phyloP scores from a whole-genome alignment of 805 yeast genomes.

The Pichia californica region DNA sequence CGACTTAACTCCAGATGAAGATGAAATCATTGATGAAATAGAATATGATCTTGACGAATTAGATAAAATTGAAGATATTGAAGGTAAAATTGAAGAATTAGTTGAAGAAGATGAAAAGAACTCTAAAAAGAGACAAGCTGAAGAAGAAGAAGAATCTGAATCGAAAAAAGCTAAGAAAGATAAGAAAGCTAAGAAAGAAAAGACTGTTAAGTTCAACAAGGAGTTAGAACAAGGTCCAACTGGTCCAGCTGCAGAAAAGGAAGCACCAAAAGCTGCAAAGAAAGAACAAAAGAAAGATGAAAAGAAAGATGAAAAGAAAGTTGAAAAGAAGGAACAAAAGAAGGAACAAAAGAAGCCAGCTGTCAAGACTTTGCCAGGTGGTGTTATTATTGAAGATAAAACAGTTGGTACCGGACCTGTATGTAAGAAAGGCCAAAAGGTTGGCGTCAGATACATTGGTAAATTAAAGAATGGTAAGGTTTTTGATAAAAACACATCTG shows the following conservation, averaged over 20 bases:
- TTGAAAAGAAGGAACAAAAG: conserved; percentile 17
- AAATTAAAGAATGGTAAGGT: conserved; percentile 94
- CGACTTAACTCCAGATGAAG: conserved; percentile 73
- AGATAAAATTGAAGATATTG: conserved; percentile 65
- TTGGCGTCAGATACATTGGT: conserved; percentile 96
- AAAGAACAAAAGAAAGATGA: conserved; percentile 25
- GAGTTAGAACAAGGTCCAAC: conserved; percentile 95
- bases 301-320: conserved; percentile 20
- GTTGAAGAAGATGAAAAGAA: conserved; percentile 54
- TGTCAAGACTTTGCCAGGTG: conserved; percentile 82
- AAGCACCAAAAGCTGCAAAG: conserved; percentile 18
- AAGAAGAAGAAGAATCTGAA: conserved; percentile 26
- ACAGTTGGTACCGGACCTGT: conserved; percentile 79
- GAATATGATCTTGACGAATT: conserved; percentile 54
- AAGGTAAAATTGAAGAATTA: conserved; percentile 67
- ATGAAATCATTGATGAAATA: conserved; percentile 48
- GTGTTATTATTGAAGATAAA: conserved; percentile 90
- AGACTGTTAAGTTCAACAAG: conserved; percentile 83
- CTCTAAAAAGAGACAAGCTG: conserved; percentile 28
- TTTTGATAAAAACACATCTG: conserved; percentile 94
- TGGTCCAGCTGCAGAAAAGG: conserved; percentile 18
- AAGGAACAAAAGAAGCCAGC: conserved; percentile 47
- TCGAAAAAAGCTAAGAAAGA: conserved; percentile 31
- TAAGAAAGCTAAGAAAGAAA: conserved; percentile 40
- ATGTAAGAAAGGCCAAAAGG: conserved; percentile 84